phyloP scores from a whole-genome alignment of 2,329 filamentous ascomycete species.

The Blastomyces parvus region DNA sequence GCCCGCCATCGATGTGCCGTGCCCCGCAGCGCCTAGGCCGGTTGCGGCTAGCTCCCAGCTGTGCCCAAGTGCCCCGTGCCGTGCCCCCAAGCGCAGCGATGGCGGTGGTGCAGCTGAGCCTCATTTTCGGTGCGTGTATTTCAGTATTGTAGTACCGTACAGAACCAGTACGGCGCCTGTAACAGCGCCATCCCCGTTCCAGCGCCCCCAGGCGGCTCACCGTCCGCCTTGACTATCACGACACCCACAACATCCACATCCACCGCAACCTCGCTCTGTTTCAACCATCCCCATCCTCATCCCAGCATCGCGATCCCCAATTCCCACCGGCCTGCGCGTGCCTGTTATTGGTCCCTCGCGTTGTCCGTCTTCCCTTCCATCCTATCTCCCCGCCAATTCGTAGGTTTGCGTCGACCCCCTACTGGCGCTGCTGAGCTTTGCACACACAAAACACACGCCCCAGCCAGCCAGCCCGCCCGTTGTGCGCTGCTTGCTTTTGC shows the following conservation, averaged over 20 bases:
- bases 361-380: neutral
- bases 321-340: neutral
- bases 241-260: too few species aligned
- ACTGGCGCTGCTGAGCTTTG: neutral
- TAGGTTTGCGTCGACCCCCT: neutral
- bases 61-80: too few species aligned
- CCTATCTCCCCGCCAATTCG: neutral
- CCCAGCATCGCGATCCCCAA: too few species aligned
- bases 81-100: too few species aligned
- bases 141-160: neutral
- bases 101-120: neutral
- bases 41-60: neutral
- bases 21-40: neutral
- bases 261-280: too few species aligned
- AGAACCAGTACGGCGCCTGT: neutral
- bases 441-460: too few species aligned
- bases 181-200: neutral
- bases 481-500: neutral
- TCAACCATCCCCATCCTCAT: too few species aligned
- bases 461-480: neutral
- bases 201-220: too few species aligned
- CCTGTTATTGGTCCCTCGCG: neutral
- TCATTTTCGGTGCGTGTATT: neutral
- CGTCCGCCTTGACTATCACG: too few species aligned
- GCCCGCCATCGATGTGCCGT: neutral